Evolutionary conservation across 305 asterid genomes (phyloP).

Genomic region (Fraxinus greggii): DNA sequence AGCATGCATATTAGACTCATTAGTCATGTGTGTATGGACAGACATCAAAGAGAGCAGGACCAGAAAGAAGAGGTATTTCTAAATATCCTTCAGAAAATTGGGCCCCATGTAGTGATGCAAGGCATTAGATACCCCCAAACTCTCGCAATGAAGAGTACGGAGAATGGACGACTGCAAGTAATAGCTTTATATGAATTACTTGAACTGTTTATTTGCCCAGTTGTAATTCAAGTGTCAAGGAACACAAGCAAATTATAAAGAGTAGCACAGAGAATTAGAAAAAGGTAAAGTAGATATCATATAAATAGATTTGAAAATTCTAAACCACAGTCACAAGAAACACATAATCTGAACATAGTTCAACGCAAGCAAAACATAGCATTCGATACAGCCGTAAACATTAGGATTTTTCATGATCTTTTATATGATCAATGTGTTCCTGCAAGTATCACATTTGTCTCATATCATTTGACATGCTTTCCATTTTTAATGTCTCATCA

Average conservation of each 20-base stretch:
- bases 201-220: not conserved
- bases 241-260: not conserved
- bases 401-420: not conserved
- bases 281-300: not conserved
- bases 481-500: not conserved
- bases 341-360: not conserved
- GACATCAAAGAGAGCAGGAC: not conserved
- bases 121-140: not conserved
- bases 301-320: not conserved
- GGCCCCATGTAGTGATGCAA: not conserved
- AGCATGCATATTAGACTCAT: not conserved
- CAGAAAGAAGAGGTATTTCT: not conserved
- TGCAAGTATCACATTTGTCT: conserved; percentile 1
- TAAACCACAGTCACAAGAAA: not conserved
- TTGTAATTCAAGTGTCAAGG: not conserved
- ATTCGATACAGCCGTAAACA: not conserved
- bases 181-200: not conserved
- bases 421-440: conserved; percentile 20
- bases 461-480: not conserved
- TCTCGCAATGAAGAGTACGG: not conserved
- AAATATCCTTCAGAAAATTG: not conserved
- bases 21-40: not conserved
- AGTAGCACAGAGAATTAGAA: not conserved
- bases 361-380: not conserved
- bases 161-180: not conserved